Percentiles rank a stretch among this genome's conserved stretches.
Conservation (phyloP, 257 asterid genomes). For the Solanum paucissectum region DNA sequence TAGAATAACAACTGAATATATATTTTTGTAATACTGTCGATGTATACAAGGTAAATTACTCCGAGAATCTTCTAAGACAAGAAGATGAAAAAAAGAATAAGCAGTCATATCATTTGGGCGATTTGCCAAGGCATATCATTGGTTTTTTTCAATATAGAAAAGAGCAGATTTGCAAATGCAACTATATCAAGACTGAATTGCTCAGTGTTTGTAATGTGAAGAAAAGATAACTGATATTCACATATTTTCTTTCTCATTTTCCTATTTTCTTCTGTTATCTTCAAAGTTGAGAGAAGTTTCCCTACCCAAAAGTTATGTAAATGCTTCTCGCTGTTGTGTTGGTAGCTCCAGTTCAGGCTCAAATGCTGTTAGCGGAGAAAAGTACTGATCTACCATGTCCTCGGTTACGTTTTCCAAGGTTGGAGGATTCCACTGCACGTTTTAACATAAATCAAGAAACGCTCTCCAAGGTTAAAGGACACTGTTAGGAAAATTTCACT, state of each 20-base stretch:
- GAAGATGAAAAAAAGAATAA: background rate
- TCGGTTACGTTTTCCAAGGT: constrained; percentile 62
- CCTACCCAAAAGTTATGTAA: constrained; percentile 14
- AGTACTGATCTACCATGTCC: constrained; percentile 88
- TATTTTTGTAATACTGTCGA: too few relatives aligned
- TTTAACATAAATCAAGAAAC: background rate
- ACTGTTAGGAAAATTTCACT: background rate
- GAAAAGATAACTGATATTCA: background rate
- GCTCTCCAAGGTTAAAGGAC: background rate
- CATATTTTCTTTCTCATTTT: background rate
- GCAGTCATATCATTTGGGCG: background rate
- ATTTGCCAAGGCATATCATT: background rate
- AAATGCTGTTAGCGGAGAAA: constrained; percentile 42
- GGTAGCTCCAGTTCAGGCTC: constrained; percentile 91
- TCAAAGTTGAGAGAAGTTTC: background rate
- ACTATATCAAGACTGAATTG: background rate
- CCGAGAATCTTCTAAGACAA: background rate
- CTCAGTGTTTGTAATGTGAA: background rate
- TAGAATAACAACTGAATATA: too few relatives aligned
- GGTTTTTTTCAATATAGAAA: background rate
- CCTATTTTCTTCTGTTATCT: background rate
- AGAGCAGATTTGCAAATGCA: background rate
- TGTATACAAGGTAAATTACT: background rate
- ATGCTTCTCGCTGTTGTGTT: constrained; percentile 75
- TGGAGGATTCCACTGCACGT: constrained; percentile 93